Conservation (phyloP, 2,329 filamentous ascomycete genomes). For the Periconia digitata region DNA sequence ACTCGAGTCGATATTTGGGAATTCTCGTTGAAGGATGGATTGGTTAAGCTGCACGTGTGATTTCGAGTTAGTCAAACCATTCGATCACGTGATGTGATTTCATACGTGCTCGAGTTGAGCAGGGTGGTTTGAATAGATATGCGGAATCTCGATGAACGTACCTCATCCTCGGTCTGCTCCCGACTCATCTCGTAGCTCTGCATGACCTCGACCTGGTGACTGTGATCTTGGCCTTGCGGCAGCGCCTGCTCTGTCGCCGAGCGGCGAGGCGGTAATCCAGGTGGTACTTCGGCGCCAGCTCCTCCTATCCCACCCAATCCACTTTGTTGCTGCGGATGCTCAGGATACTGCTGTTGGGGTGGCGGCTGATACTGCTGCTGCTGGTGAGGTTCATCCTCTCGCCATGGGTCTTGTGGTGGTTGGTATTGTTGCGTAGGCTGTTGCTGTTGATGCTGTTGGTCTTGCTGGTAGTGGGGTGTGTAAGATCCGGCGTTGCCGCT, state of each 20-base stretch:
- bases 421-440: not conserved
- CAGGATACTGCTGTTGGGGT: not conserved
- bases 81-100: not conserved
- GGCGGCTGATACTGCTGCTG: not conserved
- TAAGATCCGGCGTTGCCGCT: not conserved
- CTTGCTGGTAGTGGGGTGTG: not conserved
- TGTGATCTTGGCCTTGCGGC: slow-evolving; percentile 44
- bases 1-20: slow-evolving; percentile 47
- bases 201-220: slow-evolving; percentile 47
- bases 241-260: slow-evolving; percentile 41
- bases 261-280: slow-evolving; percentile 31
- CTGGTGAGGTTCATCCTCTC: too few relatives aligned
- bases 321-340: not conserved
- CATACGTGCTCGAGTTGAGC: not conserved
- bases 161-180: slow-evolving; percentile 41
- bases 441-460: not conserved
- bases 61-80: not conserved
- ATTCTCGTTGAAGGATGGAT: slow-evolving; percentile 46
- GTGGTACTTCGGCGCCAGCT: slow-evolving; percentile 12
- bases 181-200: slow-evolving; percentile 41
- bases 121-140: not conserved
- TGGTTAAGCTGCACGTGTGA: slow-evolving; percentile 33
- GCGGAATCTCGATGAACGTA: not conserved
- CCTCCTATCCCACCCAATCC: not conserved
- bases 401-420: too few relatives aligned